Percentiles rank a stretch among this genome's conserved stretches.
Conservation (phyloP, 75 land plant species). For the Selaginella tamariscina region DNA sequence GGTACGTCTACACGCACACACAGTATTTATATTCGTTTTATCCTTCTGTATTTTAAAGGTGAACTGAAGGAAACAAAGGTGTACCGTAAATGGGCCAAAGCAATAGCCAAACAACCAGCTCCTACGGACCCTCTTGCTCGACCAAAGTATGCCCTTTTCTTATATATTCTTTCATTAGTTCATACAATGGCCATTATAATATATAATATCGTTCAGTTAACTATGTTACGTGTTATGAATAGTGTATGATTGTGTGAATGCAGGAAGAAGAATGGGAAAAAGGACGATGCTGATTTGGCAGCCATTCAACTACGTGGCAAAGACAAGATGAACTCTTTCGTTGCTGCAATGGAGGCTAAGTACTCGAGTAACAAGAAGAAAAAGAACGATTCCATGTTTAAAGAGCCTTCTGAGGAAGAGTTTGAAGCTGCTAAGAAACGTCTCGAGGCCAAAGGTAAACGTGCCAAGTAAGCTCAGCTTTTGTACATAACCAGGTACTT, state of each 20-base stretch:
- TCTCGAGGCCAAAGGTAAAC: not conserved
- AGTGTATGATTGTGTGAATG: not conserved
- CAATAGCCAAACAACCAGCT: conserved; percentile 43
- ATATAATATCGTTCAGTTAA: too few species aligned
- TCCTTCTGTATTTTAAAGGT: conserved; percentile 31
- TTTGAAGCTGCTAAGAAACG: conserved; percentile 62
- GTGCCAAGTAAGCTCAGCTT: not conserved
- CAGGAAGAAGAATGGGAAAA: conserved; percentile 34
- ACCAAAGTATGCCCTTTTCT: too few species aligned
- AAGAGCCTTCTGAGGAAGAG: conserved; percentile 77
- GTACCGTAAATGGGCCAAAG: conserved; percentile 67
- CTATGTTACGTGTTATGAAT: not conserved
- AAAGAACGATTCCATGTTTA: not conserved
- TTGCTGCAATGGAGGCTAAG: conserved; percentile 50
- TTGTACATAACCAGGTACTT: too few species aligned
- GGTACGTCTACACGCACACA: conserved; percentile 24
- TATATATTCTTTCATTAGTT: too few species aligned
- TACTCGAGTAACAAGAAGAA: conserved; percentile 29
- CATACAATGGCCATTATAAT: too few species aligned
- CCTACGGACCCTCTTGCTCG: conserved; percentile 56
- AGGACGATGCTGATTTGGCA: conserved; percentile 29
- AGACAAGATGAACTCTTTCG: conserved; percentile 54
- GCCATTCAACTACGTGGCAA: conserved; percentile 24
- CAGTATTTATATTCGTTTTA: conserved; percentile 1
- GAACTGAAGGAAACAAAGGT: conserved; percentile 52